Base-by-base conservation (phyloP, 2,329 filamentous ascomycete species). In the Pseudogymnoascus sp. region DNA sequence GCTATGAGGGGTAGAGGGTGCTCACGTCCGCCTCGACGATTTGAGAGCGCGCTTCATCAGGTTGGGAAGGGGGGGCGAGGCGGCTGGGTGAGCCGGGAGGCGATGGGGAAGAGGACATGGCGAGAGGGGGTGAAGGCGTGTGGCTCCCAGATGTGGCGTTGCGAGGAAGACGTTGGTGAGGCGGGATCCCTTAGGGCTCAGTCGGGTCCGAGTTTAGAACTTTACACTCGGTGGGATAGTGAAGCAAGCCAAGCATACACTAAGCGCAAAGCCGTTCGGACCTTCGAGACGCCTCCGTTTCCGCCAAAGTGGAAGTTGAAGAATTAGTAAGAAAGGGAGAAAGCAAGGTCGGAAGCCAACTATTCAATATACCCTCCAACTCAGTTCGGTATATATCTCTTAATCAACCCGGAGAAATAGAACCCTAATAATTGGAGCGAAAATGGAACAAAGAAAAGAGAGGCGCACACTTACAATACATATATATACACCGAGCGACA, bases 401-500 rank as follows among this genome's bases (percentile, higher is more conserved):
- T 31, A 7, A 54, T 31, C 47, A 31, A 54, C 47, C 45, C 8
- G 7, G 47, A 31, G 47, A 16, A 31, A 31, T 12, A 54, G 47
- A 54, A 54, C 26, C 23, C 47, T 54, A 54, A 54, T 54, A 54
- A 54, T 31, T 31, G 47, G 47, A 54, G 47, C 14, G 47, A 54
- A 54, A 54, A 54, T 51, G 26, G 47, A 16, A 31, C 47, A 31
- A 31, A 26, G 47, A 54, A 54, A 31, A 31, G 47, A 31, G 47
- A 54, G 47, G 47, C 47, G 47, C 47, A 54, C 26, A 29, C 26
- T 54, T 4, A 54, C 23, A 54, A 54, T 54, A 54, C 47, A 54
- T 54, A 54, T 54, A 54, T 54, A 54, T 54, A 54, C 47, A 54
- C 26, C 26, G 47, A 54, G 47, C 47, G 26, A 54, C 8, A n/a